Conservation (phyloP, 2,329 filamentous ascomycete genomes). For the Verticillium albo-atrum region DNA sequence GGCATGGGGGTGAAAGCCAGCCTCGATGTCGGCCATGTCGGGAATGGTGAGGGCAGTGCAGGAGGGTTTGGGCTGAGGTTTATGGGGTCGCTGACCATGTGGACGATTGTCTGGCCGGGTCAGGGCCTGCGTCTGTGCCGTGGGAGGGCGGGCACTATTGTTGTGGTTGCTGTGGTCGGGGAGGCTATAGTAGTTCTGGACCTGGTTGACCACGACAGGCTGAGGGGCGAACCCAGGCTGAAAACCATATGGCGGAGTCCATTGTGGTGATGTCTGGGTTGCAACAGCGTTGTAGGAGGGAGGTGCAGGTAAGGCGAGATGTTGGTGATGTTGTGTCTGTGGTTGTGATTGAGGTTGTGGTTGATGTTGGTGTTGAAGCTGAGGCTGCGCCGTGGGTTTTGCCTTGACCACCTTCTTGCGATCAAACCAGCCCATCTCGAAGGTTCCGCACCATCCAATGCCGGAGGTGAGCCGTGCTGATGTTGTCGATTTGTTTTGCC, state of each 20-base stretch:
- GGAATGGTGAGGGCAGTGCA: background rate
- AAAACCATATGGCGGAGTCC: conserved; percentile 9
- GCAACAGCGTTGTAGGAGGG: conserved; percentile 25
- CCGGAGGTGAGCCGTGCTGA: background rate
- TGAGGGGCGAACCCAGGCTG: conserved; percentile 38
- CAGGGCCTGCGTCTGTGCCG: background rate
- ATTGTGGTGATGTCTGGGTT: background rate
- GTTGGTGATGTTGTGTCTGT: conserved; percentile 17
- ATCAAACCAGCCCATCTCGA: conserved; percentile 24
- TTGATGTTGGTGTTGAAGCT: conserved; percentile 10
- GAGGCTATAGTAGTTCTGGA: background rate
- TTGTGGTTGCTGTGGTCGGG: background rate
- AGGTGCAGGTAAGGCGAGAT: conserved; percentile 13
- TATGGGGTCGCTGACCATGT: background rate
- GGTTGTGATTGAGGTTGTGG: conserved; percentile 47
- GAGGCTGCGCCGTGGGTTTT: conserved; percentile 16
- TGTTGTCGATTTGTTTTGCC: background rate
- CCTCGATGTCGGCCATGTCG: background rate
- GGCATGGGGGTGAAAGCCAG: background rate
- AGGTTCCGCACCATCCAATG: background rate
- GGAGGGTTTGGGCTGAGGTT: background rate
- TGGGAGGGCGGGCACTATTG: background rate
- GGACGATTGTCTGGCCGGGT: background rate
- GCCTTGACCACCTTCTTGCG: conserved; percentile 14
- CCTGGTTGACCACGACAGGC: conserved; percentile 5